Base-by-base conservation (phyloP, 2,329 filamentous ascomycete genomes). In the Exophiala oligosperma region DNA sequence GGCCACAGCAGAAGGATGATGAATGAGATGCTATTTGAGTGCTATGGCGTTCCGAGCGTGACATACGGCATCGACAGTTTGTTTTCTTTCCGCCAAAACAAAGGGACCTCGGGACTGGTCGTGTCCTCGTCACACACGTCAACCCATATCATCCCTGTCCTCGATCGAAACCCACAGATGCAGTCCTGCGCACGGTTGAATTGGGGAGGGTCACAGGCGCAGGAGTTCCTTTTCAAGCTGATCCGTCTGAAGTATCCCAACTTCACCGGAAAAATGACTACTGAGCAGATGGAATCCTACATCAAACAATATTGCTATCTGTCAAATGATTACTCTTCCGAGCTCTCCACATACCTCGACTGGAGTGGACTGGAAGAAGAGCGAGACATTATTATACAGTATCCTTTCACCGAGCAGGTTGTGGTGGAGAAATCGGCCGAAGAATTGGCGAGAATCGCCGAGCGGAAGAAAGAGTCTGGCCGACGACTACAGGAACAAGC, bases 21-120 rank as follows among this genome's bases (percentile, higher is more conserved):
- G 93, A 96, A 90, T 44, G 94, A 99, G 71, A 93, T 97, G 55
- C 79, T 99, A 9, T 99, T 97, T 72, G 94, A 99, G 74, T 95
- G 92, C 75, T 99, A 99, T 73, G 85, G 86, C 59, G 92, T 90
- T 9, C 93, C 94, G 0, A 93, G 91, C 1, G 82, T 97, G 26
- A 90, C 92, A 17, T 97, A 94, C 74, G 94, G 94, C 52, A 92
- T 99, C 76, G 94, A 99, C 74, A 95, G 92, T 9, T 84, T 99
- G 32, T 99, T 99, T 77, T 95, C 93, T 21, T 99, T 96, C 77
- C 83, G 88, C 61, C 90, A 96, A 77, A 99, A 99, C 72, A 85
- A 89, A 61, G 94, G 94, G 62, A 86, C 81, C 51, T 93, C 90
- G 26, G 94, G 94, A 5, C 79, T 99, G 23, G 89, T 99, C 38